Evolutionary conservation across 208 protist species (phyloP).

Genomic region (Leishmania gerbilli): DNA sequence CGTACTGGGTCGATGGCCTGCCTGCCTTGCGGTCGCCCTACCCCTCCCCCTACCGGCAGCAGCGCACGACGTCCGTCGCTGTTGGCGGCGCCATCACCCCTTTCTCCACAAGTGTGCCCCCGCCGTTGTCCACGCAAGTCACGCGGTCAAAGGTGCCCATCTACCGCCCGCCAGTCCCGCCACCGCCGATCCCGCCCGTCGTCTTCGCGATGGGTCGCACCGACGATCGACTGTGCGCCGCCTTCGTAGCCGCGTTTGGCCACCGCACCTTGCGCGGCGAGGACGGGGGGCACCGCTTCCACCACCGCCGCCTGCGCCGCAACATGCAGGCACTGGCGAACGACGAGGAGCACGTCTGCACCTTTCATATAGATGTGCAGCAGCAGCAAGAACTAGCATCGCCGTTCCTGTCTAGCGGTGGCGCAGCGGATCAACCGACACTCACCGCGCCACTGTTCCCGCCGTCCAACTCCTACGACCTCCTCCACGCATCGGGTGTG

Average conservation of each 20-base stretch:
- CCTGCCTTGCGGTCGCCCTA: slow-evolving; percentile 1
- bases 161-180: slow-evolving; percentile 20
- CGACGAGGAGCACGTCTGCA: slow-evolving; percentile 42
- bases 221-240: slow-evolving; percentile 67
- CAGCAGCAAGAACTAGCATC: neutral
- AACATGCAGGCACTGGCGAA: slow-evolving; percentile 47
- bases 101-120: neutral
- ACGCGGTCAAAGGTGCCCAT: slow-evolving; percentile 5
- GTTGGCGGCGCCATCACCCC: neutral
- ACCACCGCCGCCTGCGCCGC: slow-evolving; percentile 59
- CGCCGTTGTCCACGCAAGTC: slow-evolving; percentile 3
- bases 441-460: neutral
- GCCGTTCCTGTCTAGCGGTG: neutral
- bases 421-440: too few relatives aligned
- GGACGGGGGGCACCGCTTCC: slow-evolving; percentile 59
- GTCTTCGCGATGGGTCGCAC: slow-evolving; percentile 37
- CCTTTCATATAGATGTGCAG: slow-evolving; percentile 37
- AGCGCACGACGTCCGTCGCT: neutral
- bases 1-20: slow-evolving; percentile 14
- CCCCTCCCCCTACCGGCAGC: slow-evolving; percentile 7
- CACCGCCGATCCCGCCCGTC: slow-evolving; percentile 11
- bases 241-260: slow-evolving; percentile 74
- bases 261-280: slow-evolving; percentile 71
- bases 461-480: neutral
- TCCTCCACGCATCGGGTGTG: neutral